Conservation (phyloP, 495 filamentous ascomycete genomes). For the Echria macrotheca region DNA sequence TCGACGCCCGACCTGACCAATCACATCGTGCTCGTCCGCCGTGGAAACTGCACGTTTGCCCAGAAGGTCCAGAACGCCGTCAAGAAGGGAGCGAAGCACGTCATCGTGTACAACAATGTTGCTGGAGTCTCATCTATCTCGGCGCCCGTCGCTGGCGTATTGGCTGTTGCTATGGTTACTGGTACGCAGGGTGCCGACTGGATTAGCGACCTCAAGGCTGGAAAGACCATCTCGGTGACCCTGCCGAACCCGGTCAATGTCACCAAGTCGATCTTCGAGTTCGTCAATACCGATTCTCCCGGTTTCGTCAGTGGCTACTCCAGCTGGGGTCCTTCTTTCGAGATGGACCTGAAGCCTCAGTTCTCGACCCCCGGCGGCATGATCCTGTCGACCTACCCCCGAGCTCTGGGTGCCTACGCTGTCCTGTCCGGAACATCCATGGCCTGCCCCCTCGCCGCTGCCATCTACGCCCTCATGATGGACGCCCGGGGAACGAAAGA, state of each 20-base stretch:
- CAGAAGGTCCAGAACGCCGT: conserved; percentile 46
- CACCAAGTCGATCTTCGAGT: conserved; percentile 28
- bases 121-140: conserved; percentile 25
- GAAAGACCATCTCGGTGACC: conserved; percentile 35
- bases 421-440: conserved; percentile 56
- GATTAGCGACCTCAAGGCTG: conserved; percentile 33
- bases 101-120: conserved; percentile 50
- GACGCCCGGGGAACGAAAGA: conserved; percentile 45
- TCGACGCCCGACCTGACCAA: conserved; percentile 45
- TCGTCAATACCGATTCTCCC: conserved; percentile 32
- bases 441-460: conserved; percentile 53
- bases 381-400: conserved; percentile 53
- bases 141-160: conserved; percentile 23
- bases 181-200: conserved; percentile 40
- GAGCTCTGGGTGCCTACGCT: conserved; percentile 46
- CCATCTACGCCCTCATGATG: conserved; percentile 48
- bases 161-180: conserved; percentile 42
- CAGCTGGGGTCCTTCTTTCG: conserved; percentile 52
- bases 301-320: conserved; percentile 48
- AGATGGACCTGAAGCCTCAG: conserved; percentile 51
- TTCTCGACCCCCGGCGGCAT: conserved; percentile 49
- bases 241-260: conserved; percentile 39
- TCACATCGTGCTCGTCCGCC: conserved; percentile 50
- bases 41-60: conserved; percentile 46
- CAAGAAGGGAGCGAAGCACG: conserved; percentile 49